Evolutionary conservation across 345 rosid species (phyloP), one percentile per base, ranked within the genome.

Genomic region (Brassica cretica): DNA sequence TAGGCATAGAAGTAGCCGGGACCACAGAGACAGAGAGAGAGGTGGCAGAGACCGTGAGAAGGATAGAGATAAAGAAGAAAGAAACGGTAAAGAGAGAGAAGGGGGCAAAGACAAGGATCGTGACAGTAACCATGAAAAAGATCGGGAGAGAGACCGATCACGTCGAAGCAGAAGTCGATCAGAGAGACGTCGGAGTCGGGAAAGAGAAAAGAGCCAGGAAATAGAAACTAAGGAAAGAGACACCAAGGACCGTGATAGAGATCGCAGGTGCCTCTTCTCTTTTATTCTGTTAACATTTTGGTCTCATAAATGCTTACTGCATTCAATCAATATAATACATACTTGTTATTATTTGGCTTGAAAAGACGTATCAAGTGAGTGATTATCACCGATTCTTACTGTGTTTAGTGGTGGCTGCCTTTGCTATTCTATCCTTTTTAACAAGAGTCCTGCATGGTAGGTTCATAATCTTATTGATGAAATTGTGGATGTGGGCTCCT

Each of bases 171-270:
- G 87, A 71, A 89, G 95, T 72, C 85, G 70, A 59, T 80, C 91
- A 4, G 95, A 87, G 79, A 79, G 87, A 87, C 90, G 60, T 71
- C 86, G 46, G 76, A 86, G 87, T 75, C 85, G 82, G 70, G 96
- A 89, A 72, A 77, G 67, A 80, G 98, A 89, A 71, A 61, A 76
- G 69, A 88, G 78, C 77, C 91, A 79, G 81, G 88, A 79, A 77
- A 85, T 84, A 65, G 82, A 79, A 73, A 27, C 21, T 53, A 88
- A 70, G 70, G 95, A 88, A 79, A 88, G 84, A 84, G 92, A 85
- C 25, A 32, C 77, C 44, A 85, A 83, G 81, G 94, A 89, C 53
- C 88, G 86, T 2, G 95, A 88, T 24, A 86, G 89, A 86, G 95
- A 88, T 70, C 88, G 63, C 94, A 93, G 98, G 99, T 95, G 73